Evolutionary conservation across 106 monocot species (phyloP), one percentile per base, ranked within the genome.

Genomic region (Acanthochlamys bracteata): DNA sequence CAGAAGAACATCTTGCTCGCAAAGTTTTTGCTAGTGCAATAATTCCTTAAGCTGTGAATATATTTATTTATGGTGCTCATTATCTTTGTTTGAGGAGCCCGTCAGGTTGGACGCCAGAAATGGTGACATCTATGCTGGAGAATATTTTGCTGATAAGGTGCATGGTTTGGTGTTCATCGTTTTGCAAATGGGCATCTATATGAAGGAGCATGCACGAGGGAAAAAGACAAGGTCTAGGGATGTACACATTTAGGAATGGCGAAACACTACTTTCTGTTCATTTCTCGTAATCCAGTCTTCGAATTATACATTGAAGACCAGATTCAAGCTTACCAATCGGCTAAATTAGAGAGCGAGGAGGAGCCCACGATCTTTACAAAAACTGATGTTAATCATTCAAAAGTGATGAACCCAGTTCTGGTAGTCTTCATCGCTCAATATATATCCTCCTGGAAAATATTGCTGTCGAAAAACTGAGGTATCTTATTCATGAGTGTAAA

Each of bases 341-440:
- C n/a, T n/a, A n/a, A n/a, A n/a, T n/a, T n/a, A n/a, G n/a, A n/a
- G n/a, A n/a, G n/a, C n/a, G n/a, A n/a, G n/a, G n/a, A n/a, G n/a
- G n/a, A n/a, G n/a, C n/a, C n/a, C n/a, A n/a, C n/a, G n/a, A n/a
- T n/a, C n/a, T n/a, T n/a, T n/a, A n/a, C n/a, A n/a, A n/a, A n/a
- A n/a, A 39, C 89, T 66, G 88, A 82, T 52, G 82, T 85, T 4
- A 78, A 89, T 66, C 78, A 89, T 78, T 89, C 93, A 7, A 93
- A 78, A 76, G 88, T 93, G 25, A 82, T 88, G 23, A 88, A 89
- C 76, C 74, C 89, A n/a, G 85, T 93, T 63, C 93, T 89, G 93
- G 93, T 83, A 82, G 22, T 8, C 0, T 25, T 26, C 69, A 4
- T 56, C 24, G n/a, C 39, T 41, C 17, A 25, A 0, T n/a, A 24